Conservation (phyloP, 805 yeast genomes). For the Brettanomyces anomalus region DNA sequence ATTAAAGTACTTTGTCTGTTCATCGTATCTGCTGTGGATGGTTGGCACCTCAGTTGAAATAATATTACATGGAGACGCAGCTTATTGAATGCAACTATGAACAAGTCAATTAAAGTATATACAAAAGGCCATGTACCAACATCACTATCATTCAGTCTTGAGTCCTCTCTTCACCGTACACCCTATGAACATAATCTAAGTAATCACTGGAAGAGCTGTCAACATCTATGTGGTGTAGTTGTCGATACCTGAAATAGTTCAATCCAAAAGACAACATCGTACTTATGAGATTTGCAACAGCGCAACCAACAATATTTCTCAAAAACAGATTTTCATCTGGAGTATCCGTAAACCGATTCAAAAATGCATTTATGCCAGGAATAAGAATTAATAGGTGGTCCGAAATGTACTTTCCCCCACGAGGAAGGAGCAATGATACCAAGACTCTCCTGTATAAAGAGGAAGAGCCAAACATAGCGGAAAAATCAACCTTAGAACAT, state of each 20-base stretch:
- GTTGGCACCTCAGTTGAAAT: too few species aligned
- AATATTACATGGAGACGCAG: too few species aligned
- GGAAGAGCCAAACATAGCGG: conserved; percentile 2
- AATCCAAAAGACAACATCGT: conserved; percentile 1
- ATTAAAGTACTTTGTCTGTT: too few species aligned
- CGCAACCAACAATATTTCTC: conserved; percentile 3
- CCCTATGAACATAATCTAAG: not conserved
- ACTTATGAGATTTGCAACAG: not conserved
- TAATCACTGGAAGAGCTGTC: not conserved
- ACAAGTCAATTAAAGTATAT: too few species aligned
- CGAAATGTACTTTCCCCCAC: not conserved
- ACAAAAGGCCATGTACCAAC: too few species aligned
- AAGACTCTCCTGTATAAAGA: not conserved
- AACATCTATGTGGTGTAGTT: conserved; percentile 2
- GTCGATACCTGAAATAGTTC: conserved; percentile 1
- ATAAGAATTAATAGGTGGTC: not conserved
- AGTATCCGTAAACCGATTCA: not conserved
- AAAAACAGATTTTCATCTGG: conserved; percentile 3
- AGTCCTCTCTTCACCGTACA: not conserved
- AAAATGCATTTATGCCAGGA: not conserved
- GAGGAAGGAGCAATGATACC: not conserved
- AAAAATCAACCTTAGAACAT: conserved; percentile 1
- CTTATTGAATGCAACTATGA: too few species aligned
- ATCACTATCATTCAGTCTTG: not conserved
- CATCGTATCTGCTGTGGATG: too few species aligned